Evolutionary conservation across 2,329 filamentous ascomycete genomes (phyloP).

Genomic region (Aspergillus bombycis): DNA sequence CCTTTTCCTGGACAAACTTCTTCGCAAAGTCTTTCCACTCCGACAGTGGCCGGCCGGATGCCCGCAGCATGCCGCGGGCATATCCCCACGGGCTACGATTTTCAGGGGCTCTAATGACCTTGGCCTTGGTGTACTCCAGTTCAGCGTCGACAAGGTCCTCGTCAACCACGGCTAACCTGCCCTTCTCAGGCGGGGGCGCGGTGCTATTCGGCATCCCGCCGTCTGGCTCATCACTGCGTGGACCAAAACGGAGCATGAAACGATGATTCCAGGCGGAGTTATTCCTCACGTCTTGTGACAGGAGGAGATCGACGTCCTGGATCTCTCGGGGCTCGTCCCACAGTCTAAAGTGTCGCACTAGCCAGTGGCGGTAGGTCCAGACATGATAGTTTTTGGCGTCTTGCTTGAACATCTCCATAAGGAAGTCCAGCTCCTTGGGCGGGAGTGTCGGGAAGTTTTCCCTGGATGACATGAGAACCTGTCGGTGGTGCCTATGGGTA

Average conservation of each 20-base stretch:
- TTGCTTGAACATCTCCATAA: constrained; percentile 76
- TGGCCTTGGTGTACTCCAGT: constrained; percentile 71
- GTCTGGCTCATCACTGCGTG: constrained; percentile 49
- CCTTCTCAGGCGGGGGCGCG: constrained; percentile 29
- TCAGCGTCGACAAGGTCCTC: constrained; percentile 71
- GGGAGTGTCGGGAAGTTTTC: constrained; percentile 58
- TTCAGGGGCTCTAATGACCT: constrained; percentile 80
- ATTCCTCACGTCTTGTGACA: constrained; percentile 83
- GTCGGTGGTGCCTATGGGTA: constrained; percentile 58
- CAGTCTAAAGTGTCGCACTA: constrained; percentile 66
- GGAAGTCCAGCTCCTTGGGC: constrained; percentile 72
- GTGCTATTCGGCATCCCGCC: constrained; percentile 38
- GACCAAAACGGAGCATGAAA: constrained; percentile 86
- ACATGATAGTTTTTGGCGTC: constrained; percentile 99
- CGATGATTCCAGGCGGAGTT: constrained; percentile 98
- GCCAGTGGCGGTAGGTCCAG: constrained; percentile 88
- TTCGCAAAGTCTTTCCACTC: constrained; percentile 58
- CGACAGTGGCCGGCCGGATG: constrained; percentile 58
- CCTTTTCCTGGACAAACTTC: constrained; percentile 55
- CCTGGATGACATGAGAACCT: constrained; percentile 56
- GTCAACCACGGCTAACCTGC: constrained; percentile 54
- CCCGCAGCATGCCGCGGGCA: constrained; percentile 72
- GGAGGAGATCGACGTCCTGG: constrained; percentile 69
- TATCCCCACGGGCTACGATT: constrained; percentile 97
- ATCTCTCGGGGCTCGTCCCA: constrained; percentile 66